A percentile compares a stretch with the other conserved stretches of the same genome.
phyloP scores from a whole-genome alignment of 805 yeast species.

The Starmerella geochares region DNA sequence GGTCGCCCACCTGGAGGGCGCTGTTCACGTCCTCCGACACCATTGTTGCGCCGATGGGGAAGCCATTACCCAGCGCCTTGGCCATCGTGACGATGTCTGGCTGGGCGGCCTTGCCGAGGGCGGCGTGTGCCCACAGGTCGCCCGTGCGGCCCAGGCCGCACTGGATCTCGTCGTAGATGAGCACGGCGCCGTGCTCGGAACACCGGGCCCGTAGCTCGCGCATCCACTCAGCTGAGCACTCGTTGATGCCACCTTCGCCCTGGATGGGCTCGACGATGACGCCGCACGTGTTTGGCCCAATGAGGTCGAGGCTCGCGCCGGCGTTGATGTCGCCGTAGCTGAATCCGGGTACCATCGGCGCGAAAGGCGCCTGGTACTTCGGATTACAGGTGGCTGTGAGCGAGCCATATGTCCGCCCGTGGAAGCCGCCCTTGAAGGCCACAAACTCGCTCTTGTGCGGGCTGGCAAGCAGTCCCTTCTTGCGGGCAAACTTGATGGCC shows the following conservation, averaged over 20 bases:
- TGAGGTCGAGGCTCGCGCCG: conserved; percentile 48
- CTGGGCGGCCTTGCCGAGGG: conserved; percentile 66
- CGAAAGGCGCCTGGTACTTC: conserved; percentile 84
- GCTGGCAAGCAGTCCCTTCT: conserved; percentile 47
- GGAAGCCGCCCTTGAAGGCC: conserved; percentile 84
- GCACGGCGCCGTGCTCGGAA: conserved; percentile 54
- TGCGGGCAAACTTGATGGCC: conserved; percentile 69
- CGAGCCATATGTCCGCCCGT: conserved; percentile 92
- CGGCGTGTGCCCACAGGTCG: conserved; percentile 81
- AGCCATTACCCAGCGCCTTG: conserved; percentile 93
- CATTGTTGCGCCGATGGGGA: conserved; percentile 91
- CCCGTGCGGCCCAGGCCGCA: conserved; percentile 95
- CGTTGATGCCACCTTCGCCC: conserved; percentile 93
- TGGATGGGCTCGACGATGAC: conserved; percentile 95
- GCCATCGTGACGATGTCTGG: conserved; percentile 94
- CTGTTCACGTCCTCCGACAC: conserved; percentile 69
- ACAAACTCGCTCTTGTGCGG: conserved; percentile 57
- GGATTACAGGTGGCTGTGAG: conserved; percentile 84
- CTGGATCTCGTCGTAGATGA: conserved; percentile 92
- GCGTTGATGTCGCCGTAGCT: conserved; percentile 54
- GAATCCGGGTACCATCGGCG: conserved; percentile 87
- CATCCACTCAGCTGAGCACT: conserved; percentile 55
- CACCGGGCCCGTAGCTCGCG: conserved; percentile 57
- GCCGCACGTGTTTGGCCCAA: conserved; percentile 66
- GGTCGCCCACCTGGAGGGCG: conserved; percentile 78